Conservation (phyloP, 2,329 filamentous ascomycete genomes). For the Graphiopsis chlorocephala region DNA sequence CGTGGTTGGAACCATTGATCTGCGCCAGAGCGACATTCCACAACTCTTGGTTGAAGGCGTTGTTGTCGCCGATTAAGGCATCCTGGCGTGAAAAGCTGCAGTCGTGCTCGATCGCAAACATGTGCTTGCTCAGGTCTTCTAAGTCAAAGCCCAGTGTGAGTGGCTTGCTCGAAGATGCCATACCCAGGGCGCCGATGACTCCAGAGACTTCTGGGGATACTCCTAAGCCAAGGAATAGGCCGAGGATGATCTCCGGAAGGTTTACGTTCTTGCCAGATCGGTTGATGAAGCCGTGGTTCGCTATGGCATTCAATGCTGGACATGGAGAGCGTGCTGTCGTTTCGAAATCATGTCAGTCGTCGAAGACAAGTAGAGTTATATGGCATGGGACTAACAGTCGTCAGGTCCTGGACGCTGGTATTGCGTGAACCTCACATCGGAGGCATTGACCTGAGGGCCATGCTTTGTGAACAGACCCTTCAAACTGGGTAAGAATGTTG, state of each 20-base stretch:
- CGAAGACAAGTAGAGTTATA: too few relatives aligned
- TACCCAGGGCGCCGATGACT: neutral
- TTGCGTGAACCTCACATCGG: neutral
- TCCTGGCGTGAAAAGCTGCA: conserved; percentile 22
- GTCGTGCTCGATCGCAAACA: conserved; percentile 28
- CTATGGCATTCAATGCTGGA: neutral
- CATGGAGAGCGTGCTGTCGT: neutral
- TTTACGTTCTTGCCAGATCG: neutral
- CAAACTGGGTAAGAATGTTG: neutral
- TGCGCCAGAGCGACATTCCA: neutral
- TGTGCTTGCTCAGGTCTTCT: conserved; percentile 26
- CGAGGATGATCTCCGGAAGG: neutral
- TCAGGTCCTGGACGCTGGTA: neutral
- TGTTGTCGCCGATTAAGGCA: neutral
- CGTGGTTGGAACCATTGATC: neutral
- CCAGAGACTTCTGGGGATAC: neutral
- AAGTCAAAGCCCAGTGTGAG: conserved; percentile 25
- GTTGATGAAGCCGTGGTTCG: neutral
- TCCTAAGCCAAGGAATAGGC: neutral
- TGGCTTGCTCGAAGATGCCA: neutral
- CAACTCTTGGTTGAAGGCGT: neutral
- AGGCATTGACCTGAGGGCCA: neutral
- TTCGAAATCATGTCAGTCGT: neutral
- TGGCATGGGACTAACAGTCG: neutral
- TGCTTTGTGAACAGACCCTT: neutral